A percentile compares a stretch with the other conserved stretches of the same genome.
phyloP scores from a whole-genome alignment of 148 eudicot species.

The Rhododendron henanense region DNA sequence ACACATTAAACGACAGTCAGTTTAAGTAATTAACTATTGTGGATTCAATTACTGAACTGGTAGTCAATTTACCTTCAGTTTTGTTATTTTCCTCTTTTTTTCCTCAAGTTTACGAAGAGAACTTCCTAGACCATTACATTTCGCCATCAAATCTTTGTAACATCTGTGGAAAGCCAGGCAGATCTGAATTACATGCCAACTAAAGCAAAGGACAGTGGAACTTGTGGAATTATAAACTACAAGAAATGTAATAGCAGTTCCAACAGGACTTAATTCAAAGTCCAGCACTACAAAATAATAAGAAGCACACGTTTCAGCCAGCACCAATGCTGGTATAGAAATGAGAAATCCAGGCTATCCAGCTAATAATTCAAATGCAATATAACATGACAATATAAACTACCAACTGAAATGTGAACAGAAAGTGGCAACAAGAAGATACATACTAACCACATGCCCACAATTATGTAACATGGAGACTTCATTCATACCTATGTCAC shows the following conservation, averaged over 20 bases:
- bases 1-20: constrained; percentile 2
- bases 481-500: background rate
- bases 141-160: constrained; percentile 81
- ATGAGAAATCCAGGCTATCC: background rate
- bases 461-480: background rate
- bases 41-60: background rate
- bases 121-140: constrained; percentile 66
- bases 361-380: background rate
- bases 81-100: constrained; percentile 60
- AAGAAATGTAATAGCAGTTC: background rate
- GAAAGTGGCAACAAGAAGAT: background rate
- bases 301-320: background rate
- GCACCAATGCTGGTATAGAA: background rate
- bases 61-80: constrained; percentile 56
- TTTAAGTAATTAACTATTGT: constrained; percentile 9
- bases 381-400: background rate
- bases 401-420: background rate
- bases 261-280: background rate
- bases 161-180: constrained; percentile 36
- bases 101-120: constrained; percentile 65
- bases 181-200: background rate
- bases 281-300: background rate
- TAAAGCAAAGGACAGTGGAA: background rate
- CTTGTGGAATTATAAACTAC: background rate
- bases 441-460: background rate